These are phyloP conservation scores for Curvularia verruculosa DNA, from an alignment of 2,329 filamentous ascomycete genomes.

Conservation along the genomic window DNA sequence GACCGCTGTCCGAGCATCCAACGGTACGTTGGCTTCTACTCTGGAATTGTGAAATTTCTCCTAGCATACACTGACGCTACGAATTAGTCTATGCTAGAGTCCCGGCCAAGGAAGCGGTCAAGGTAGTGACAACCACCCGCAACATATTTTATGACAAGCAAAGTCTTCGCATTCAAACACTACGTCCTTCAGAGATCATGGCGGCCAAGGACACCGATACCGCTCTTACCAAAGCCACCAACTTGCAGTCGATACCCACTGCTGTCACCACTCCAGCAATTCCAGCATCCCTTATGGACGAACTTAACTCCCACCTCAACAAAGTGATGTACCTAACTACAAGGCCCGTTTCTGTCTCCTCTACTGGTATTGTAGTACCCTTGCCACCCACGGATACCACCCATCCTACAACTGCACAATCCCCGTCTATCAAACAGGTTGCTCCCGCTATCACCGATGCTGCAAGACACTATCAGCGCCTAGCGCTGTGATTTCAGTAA, in stretches of 20 bases:
- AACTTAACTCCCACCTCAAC: background rate
- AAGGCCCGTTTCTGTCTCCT: too few relatives aligned
- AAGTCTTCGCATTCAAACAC: background rate
- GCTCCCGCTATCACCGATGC: background rate
- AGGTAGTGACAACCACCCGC: background rate
- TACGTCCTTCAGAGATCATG: background rate
- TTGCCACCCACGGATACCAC: too few relatives aligned
- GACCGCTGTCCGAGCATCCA: slow-evolving; percentile 19
- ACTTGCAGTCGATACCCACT: background rate
- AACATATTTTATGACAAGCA: background rate
- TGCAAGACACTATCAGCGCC: background rate
- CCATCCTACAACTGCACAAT: too few relatives aligned
- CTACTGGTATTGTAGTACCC: too few relatives aligned
- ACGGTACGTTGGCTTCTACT: slow-evolving; percentile 15
- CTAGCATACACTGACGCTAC: background rate
- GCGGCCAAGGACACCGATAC: background rate
- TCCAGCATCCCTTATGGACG: background rate
- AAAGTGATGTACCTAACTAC: too few relatives aligned
- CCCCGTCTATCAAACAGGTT: background rate
- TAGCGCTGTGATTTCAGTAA: background rate
- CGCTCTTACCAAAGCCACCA: background rate
- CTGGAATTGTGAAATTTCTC: background rate
- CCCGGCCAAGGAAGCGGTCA: background rate
- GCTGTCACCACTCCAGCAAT: background rate
- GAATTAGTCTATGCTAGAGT: background rate